Evolutionary conservation across 2,329 filamentous ascomycete genomes (phyloP).

Genomic region (Trichoderma harzianum): DNA sequence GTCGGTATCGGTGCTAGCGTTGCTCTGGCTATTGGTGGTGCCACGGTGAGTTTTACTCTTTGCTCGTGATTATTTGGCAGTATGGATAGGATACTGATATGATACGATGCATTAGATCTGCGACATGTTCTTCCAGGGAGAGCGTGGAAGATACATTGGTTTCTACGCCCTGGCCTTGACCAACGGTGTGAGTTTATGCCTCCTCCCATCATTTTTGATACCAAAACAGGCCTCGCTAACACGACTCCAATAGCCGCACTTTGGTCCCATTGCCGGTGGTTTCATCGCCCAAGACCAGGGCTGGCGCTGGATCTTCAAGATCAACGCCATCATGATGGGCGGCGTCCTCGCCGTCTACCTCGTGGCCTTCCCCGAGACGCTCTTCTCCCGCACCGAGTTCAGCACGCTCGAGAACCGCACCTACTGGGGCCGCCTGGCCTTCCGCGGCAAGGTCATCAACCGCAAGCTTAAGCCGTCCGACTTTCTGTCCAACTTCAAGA

Average conservation of each 20-base stretch:
- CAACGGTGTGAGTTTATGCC: slow-evolving; percentile 1
- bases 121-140: slow-evolving; percentile 14
- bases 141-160: slow-evolving; percentile 12
- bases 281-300: slow-evolving; percentile 4
- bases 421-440: slow-evolving; percentile 4
- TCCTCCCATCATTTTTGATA: neutral
- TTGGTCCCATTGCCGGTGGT: slow-evolving; percentile 10
- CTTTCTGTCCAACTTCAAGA: slow-evolving; percentile 7
- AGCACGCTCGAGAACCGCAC: slow-evolving; percentile 7
- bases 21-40: slow-evolving; percentile 10
- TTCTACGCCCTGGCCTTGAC: slow-evolving; percentile 13
- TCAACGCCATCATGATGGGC: slow-evolving; percentile 10
- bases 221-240: neutral
- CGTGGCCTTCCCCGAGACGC: slow-evolving; percentile 9
- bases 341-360: neutral
- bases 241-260: neutral
- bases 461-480: slow-evolving; percentile 1
- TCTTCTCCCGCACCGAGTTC: slow-evolving; percentile 11
- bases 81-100: neutral
- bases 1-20: slow-evolving; percentile 6
- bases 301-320: slow-evolving; percentile 13
- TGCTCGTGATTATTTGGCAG: neutral
- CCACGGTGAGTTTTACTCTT: neutral
- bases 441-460: slow-evolving; percentile 10
- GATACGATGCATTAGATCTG: neutral